These are phyloP conservation scores for Aspergillus neoniger DNA, from an alignment of 2,329 filamentous ascomycete genomes.

Conservation along the genomic window DNA sequence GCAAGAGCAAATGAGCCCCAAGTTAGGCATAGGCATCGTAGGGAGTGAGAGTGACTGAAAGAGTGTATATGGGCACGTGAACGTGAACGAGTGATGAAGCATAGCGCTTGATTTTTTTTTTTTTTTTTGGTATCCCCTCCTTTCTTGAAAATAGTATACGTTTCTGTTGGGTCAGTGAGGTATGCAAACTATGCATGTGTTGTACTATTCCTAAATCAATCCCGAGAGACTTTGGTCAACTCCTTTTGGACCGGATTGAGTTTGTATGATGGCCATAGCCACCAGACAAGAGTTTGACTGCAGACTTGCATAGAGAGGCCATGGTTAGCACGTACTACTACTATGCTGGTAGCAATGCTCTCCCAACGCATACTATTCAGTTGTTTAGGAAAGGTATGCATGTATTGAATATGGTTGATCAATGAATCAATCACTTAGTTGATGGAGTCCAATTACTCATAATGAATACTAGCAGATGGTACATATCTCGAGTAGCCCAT, in stretches of 20 bases:
- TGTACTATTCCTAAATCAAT: background rate
- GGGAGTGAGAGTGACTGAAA: background rate
- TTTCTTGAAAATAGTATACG: background rate
- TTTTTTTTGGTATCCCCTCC: background rate
- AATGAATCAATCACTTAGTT: no score
- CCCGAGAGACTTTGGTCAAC: no score
- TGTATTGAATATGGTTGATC: no score
- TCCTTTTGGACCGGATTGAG: no score
- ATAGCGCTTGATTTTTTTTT: constrained; percentile 3
- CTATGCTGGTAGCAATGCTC: no score
- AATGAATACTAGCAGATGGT: no score
- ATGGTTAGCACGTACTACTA: no score
- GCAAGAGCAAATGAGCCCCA: background rate
- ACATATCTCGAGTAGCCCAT: no score
- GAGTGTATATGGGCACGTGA: background rate
- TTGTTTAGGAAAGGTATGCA: background rate
- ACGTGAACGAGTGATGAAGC: constrained; percentile 8
- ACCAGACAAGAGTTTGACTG: no score
- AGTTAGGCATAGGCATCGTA: background rate
- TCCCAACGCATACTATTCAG: background rate
- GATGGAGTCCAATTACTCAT: no score
- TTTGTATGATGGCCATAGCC: no score
- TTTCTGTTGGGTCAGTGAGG: background rate
- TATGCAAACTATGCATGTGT: background rate
- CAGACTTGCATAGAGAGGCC: no score